Evolutionary conservation across 1,284 basidiomycete genomes (phyloP), one percentile per base, ranked within the genome.

Genomic region (Vanrija humicola): DNA sequence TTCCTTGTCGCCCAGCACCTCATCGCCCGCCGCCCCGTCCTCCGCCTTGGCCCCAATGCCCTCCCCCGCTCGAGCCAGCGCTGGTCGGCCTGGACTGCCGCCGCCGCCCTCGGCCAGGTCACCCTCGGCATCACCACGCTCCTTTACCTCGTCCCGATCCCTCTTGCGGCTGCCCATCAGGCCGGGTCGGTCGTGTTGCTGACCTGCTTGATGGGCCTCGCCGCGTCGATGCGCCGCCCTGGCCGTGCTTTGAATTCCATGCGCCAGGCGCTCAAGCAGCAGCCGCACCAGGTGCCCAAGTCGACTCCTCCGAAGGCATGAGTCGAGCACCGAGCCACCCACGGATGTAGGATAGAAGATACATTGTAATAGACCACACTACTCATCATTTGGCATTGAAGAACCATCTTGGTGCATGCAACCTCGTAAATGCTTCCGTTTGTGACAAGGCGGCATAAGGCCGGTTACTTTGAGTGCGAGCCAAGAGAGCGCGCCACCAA

Each of bases 141-240:
- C 16, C 75, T 98, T 28, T 96, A 96, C 76, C 83, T 98, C 59
- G 96, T 99, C 0, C 96, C 96, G 0, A 84, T 93, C 5, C 88
- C 90, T 1, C 79, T 98, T 2, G 96, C 96, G 1, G 89, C 93
- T 9, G 83, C 87, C 39, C 96, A 99, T 74, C 96, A 99, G 75
- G 94, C 91, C 0, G 95, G 95, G 9, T 91, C 90, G 65, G 86
- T 98, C 6, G 83, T 88, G 43, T 79, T 98, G 15, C 78, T 99
- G 29, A 92, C 87, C n/a, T 83, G 88, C 15, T 84, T 93, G 79
- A 77, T 94, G 15, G 89, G 90, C 51, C 72, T 94, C 2, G 79
- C 88, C 5, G 81, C 89, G 9, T 82, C 86, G 0, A 76, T 96
- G 53, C 82, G 91, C 44, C 79, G 82, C 58, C 93, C 93, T 0